Evolutionary conservation across 306 rosid species (phyloP).

Genomic region (Medicago arabica): DNA sequence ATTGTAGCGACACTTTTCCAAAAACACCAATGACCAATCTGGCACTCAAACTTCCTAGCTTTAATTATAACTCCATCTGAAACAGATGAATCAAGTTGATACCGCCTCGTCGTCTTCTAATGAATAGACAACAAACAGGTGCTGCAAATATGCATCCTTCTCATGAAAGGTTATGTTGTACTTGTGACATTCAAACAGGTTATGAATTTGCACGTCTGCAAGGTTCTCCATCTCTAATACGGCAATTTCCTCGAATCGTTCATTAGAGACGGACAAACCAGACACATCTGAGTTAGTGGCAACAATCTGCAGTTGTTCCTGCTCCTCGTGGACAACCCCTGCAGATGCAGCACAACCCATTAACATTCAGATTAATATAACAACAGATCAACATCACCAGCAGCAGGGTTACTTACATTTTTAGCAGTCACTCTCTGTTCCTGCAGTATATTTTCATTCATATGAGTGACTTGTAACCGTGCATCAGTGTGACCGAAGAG

Average conservation of each 20-base stretch:
- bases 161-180: slow-evolving; percentile 73
- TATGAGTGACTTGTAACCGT: slow-evolving; percentile 38
- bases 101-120: slow-evolving; percentile 82
- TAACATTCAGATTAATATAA: too few species aligned
- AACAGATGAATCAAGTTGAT: slow-evolving; percentile 86
- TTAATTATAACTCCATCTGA: slow-evolving; percentile 90
- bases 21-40: slow-evolving; percentile 85
- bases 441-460: slow-evolving; percentile 49
- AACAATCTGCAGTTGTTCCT: slow-evolving; percentile 48
- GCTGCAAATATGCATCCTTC: slow-evolving; percentile 85
- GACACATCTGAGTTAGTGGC: slow-evolving; percentile 45
- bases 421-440: slow-evolving; percentile 45
- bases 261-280: slow-evolving; percentile 45
- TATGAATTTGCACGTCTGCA: slow-evolving; percentile 78
- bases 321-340: slow-evolving; percentile 50
- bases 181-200: slow-evolving; percentile 85
- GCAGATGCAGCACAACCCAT: too few species aligned
- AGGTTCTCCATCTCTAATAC: slow-evolving; percentile 70
- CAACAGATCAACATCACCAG: too few species aligned
- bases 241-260: slow-evolving; percentile 53
- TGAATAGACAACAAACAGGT: slow-evolving; percentile 74
- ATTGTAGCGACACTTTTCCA: slow-evolving; percentile 86
- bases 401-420: slow-evolving; percentile 52
- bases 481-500: slow-evolving; percentile 42
- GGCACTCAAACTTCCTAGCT: slow-evolving; percentile 88